A percentile compares a stretch with the other conserved stretches of the same genome.
phyloP scores from a whole-genome alignment of 1,284 basidiomycete species.

The Pseudozyma thailandica region DNA sequence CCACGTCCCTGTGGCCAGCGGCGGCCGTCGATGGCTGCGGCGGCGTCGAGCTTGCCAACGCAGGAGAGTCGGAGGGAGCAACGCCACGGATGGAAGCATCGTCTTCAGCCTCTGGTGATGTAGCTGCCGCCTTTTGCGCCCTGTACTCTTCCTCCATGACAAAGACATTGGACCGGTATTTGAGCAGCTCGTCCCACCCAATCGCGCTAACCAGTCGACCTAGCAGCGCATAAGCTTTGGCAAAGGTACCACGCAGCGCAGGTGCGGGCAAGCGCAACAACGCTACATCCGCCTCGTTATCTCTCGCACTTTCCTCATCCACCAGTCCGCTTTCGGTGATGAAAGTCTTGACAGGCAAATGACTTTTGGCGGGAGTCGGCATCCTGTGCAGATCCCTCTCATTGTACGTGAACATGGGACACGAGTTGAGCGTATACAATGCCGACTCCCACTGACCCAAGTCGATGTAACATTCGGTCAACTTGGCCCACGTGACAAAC shows the following conservation, averaged over 20 bases:
- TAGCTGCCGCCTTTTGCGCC: constrained; percentile 70
- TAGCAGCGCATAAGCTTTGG: constrained; percentile 89
- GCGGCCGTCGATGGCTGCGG: constrained; percentile 15
- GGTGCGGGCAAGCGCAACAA: constrained; percentile 92
- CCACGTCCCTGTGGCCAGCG: constrained; percentile 8
- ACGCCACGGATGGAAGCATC: constrained; percentile 32
- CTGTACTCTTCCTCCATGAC: constrained; percentile 99
- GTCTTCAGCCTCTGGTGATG: constrained; percentile 25
- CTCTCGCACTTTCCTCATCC: constrained; percentile 74
- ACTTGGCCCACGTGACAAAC: constrained; percentile 97
- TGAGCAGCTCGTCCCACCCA: constrained; percentile 97
- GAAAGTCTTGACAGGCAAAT: constrained; percentile 85
- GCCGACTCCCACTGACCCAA: constrained; percentile 85
- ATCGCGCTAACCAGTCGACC: constrained; percentile 90
- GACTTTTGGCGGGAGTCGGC: constrained; percentile 82
- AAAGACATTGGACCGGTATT: constrained; percentile 91
- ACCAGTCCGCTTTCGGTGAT: constrained; percentile 79
- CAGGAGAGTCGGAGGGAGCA: constrained; percentile 31
- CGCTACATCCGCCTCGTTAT: constrained; percentile 94
- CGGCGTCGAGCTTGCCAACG: constrained; percentile 33
- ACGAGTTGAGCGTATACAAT: constrained; percentile 93
- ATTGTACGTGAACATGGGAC: constrained; percentile 99
- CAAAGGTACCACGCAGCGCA: constrained; percentile 92
- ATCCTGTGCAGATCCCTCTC: constrained; percentile 92
- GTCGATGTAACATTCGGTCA: constrained; percentile 94